Conservation (phyloP, 2,329 filamentous ascomycete genomes). For the Colletotrichum sp. region DNA sequence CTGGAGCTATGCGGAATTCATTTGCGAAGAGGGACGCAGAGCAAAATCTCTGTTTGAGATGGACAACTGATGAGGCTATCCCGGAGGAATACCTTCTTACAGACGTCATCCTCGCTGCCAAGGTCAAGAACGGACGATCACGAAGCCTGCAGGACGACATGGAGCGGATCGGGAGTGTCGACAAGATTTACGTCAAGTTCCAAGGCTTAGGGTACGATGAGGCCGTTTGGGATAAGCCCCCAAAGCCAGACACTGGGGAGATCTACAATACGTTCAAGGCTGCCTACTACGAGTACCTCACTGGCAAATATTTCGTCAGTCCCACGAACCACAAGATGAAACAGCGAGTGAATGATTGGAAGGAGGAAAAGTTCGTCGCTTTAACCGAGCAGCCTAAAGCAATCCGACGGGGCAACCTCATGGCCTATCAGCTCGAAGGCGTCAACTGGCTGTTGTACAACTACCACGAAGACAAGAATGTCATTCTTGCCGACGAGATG, state of each 20-base stretch:
- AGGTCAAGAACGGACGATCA: slow-evolving; percentile 49
- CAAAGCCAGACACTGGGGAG: slow-evolving; percentile 64
- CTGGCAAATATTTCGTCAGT: slow-evolving; percentile 72
- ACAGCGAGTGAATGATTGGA: slow-evolving; percentile 71
- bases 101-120: slow-evolving; percentile 79
- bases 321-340: slow-evolving; percentile 65
- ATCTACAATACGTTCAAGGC: slow-evolving; percentile 80
- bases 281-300: slow-evolving; percentile 87
- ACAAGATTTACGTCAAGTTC: slow-evolving; percentile 84
- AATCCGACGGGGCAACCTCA: slow-evolving; percentile 80
- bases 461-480: slow-evolving; percentile 82
- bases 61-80: slow-evolving; percentile 78
- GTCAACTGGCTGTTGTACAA: slow-evolving; percentile 95
- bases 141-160: slow-evolving; percentile 64
- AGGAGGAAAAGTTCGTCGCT: slow-evolving; percentile 70
- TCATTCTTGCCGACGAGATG: slow-evolving; percentile 97
- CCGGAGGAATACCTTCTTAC: slow-evolving; percentile 85
- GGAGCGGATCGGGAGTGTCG: slow-evolving; percentile 73
- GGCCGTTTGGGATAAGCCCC: slow-evolving; percentile 86
- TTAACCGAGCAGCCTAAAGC: slow-evolving; percentile 75
- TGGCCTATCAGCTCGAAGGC: slow-evolving; percentile 93
- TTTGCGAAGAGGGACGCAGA: slow-evolving; percentile 75
- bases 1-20: slow-evolving; percentile 68
- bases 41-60: slow-evolving; percentile 57
- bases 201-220: slow-evolving; percentile 92